Evolutionary conservation across 2,329 filamentous ascomycete genomes (phyloP).

Genomic region (Stachybotrys chlorohalonatus): DNA sequence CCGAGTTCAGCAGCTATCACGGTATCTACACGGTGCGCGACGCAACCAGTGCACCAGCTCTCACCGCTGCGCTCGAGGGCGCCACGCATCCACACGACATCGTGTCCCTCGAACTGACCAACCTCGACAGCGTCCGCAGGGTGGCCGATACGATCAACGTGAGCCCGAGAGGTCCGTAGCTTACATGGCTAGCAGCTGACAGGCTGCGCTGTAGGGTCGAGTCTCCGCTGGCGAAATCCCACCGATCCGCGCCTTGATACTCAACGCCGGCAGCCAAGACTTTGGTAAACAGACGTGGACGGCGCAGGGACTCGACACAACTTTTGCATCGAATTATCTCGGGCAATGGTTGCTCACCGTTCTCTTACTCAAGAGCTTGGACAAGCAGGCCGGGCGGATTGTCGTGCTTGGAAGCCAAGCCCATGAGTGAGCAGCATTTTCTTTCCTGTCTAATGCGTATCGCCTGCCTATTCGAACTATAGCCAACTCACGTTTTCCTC

Average conservation of each 20-base stretch:
- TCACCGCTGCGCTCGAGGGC: slow-evolving; percentile 13
- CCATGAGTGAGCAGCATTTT: slow-evolving; percentile 22
- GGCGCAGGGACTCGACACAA: slow-evolving; percentile 19
- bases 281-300: slow-evolving; percentile 14
- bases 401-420: slow-evolving; percentile 21
- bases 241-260: slow-evolving; percentile 27
- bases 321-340: slow-evolving; percentile 23
- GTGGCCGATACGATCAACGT: slow-evolving; percentile 17
- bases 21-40: slow-evolving; percentile 28
- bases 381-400: slow-evolving; percentile 15
- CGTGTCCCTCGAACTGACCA: slow-evolving; percentile 21
- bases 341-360: slow-evolving; percentile 19
- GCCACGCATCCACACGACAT: slow-evolving; percentile 20
- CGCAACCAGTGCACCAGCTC: slow-evolving; percentile 15
- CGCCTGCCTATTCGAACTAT: not conserved
- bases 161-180: not conserved
- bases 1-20: slow-evolving; percentile 19
- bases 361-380: slow-evolving; percentile 22
- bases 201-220: not conserved
- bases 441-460: not conserved
- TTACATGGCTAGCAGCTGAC: no score
- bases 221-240: slow-evolving; percentile 23
- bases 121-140: slow-evolving; percentile 16
- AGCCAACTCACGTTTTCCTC: no score
- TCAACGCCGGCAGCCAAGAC: slow-evolving; percentile 23